These are phyloP conservation scores for Grosmannia serpens DNA, from an alignment of 2,329 filamentous ascomycete species.

Conservation along the genomic window DNA sequence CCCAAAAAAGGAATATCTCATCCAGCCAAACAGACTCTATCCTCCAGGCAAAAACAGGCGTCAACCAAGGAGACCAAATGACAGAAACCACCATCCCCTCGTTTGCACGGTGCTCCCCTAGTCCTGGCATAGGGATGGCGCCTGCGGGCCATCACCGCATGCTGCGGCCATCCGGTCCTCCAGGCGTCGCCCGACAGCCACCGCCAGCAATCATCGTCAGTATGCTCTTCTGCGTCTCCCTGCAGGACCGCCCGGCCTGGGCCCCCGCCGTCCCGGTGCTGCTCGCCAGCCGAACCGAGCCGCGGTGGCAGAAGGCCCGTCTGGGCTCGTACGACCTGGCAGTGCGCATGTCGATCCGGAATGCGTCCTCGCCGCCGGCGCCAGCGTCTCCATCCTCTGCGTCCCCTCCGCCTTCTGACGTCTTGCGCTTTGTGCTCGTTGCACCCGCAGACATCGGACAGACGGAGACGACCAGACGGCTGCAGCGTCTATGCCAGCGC, in stretches of 20 bases:
- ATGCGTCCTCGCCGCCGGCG: background rate
- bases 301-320: conserved; percentile 10
- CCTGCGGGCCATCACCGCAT: too few species aligned
- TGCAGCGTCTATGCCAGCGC: conserved; percentile 24
- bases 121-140: too few species aligned
- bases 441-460: conserved; percentile 24
- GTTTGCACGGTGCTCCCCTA: too few species aligned
- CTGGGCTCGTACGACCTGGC: conserved; percentile 31
- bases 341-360: conserved; percentile 20
- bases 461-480: conserved; percentile 18
- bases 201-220: background rate
- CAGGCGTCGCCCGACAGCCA: background rate
- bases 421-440: conserved; percentile 29
- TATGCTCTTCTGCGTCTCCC: conserved; percentile 23
- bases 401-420: background rate
- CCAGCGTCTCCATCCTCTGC: too few species aligned
- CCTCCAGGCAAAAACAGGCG: too few species aligned
- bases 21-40: too few species aligned
- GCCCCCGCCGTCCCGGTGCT: conserved; percentile 19
- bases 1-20: background rate
- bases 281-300: conserved; percentile 13
- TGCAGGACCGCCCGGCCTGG: conserved; percentile 27
- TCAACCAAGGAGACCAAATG: too few species aligned
- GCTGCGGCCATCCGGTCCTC: background rate
- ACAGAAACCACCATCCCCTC: too few species aligned